Conservation (phyloP, 2,329 filamentous ascomycete genomes). For the Phialocephala subalpina region DNA sequence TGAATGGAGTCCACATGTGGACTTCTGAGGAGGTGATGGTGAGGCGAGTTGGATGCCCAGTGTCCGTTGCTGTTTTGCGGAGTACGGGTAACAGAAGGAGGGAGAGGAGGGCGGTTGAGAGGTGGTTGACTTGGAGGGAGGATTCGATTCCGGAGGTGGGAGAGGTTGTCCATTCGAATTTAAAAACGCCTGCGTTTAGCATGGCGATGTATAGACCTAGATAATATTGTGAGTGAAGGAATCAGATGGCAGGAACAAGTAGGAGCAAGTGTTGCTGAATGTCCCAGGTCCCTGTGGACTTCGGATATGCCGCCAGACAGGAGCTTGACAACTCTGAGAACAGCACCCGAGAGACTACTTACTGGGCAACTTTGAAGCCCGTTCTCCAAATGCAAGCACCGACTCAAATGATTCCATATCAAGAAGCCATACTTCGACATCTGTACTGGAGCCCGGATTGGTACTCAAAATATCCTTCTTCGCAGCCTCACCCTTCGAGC, state of each 20-base stretch:
- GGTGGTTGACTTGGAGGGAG: constrained; percentile 18
- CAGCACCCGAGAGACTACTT: too few species aligned
- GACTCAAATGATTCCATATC: constrained; percentile 28
- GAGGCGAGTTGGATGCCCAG: constrained; percentile 1
- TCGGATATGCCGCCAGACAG: too few species aligned
- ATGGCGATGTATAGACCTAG: constrained; percentile 27
- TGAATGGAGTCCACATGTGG: constrained; percentile 20
- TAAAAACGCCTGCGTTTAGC: constrained; percentile 28
- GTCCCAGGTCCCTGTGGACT: too few species aligned
- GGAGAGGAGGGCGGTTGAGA: constrained; percentile 17
- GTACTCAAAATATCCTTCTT: constrained; percentile 36
- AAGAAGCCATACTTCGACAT: constrained; percentile 6
- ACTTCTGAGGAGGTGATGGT: constrained; percentile 19
- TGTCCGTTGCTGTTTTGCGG: neutral
- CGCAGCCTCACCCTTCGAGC: constrained; percentile 50
- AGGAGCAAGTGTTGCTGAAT: neutral
- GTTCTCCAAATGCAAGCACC: constrained; percentile 17
- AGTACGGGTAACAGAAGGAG: constrained; percentile 12
- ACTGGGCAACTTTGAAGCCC: constrained; percentile 4
- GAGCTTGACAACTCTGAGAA: too few species aligned
- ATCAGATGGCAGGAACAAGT: neutral
- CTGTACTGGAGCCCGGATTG: constrained; percentile 35
- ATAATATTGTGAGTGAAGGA: neutral
- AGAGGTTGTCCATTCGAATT: constrained; percentile 18
- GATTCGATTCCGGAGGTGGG: constrained; percentile 11